A percentile compares a stretch with the other conserved stretches of the same genome.
Evolutionary conservation across 257 asterid genomes (phyloP).

Genomic region (Vinca minor): DNA sequence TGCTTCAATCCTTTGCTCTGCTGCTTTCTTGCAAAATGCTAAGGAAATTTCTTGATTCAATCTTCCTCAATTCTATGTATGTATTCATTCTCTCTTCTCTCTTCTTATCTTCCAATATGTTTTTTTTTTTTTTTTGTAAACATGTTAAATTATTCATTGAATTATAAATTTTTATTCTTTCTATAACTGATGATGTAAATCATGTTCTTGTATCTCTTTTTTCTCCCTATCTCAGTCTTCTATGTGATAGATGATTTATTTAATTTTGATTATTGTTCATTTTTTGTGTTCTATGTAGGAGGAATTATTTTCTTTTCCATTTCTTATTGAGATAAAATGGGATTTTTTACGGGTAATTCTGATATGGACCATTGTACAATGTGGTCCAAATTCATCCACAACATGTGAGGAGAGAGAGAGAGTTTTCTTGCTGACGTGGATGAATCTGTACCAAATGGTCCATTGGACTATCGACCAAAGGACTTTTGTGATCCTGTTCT

Average conservation of each 20-base stretch:
- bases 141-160: not conserved
- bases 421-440: not conserved
- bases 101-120: too few relatives aligned
- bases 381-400: too few relatives aligned
- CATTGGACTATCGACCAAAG: too few relatives aligned
- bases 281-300: not conserved
- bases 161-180: not conserved
- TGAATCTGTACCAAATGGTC: too few relatives aligned
- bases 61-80: not conserved
- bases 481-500: too few relatives aligned
- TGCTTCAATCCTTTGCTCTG: slow-evolving; percentile 82
- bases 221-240: too few relatives aligned
- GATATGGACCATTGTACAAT: too few relatives aligned
- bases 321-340: not conserved
- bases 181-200: not conserved
- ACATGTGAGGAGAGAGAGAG: too few relatives aligned
- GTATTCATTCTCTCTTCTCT: not conserved
- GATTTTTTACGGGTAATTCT: not conserved
- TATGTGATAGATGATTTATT: not conserved
- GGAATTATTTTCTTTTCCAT: not conserved
- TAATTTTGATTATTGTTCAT: not conserved
- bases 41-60: slow-evolving; percentile 59
- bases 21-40: slow-evolving; percentile 84
- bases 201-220: not conserved
- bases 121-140: too few relatives aligned